phyloP scores from a whole-genome alignment of 1,139 yeast species.

The Sugiyamaella castrensis region DNA sequence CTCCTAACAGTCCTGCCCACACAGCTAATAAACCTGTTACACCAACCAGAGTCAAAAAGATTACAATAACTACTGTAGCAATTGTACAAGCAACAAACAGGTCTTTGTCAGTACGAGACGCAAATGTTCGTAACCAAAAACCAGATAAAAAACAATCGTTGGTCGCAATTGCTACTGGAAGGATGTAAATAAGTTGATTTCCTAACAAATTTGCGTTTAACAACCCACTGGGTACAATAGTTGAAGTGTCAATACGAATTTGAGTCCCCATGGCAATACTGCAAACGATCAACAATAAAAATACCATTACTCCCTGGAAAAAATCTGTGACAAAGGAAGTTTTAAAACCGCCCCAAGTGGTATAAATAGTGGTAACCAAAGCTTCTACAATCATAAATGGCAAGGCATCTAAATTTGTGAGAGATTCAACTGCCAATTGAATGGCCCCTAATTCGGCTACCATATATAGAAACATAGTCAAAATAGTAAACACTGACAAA shows the following conservation, averaged over 20 bases:
- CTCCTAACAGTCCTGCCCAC: conserved; percentile 74
- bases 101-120: conserved; percentile 75
- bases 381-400: conserved; percentile 86
- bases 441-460: conserved; percentile 83
- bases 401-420: conserved; percentile 76
- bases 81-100: conserved; percentile 69
- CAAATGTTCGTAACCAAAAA: conserved; percentile 92
- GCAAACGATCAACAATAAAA: conserved; percentile 65
- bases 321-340: conserved; percentile 88
- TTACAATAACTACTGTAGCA: conserved; percentile 65
- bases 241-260: conserved; percentile 61
- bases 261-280: conserved; percentile 79
- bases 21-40: conserved; percentile 84
- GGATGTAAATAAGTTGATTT: conserved; percentile 84
- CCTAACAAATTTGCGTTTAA: conserved; percentile 68
- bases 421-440: conserved; percentile 66
- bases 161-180: conserved; percentile 82
- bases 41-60: conserved; percentile 70
- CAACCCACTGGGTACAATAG: conserved; percentile 63
- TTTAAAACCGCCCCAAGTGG: conserved; percentile 84
- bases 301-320: conserved; percentile 74
- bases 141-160: conserved; percentile 90
- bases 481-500: conserved; percentile 74
- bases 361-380: conserved; percentile 81
- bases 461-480: conserved; percentile 85